Conservation (phyloP, 768 basidiomycete genomes). For the Lactifluus rugatus region DNA sequence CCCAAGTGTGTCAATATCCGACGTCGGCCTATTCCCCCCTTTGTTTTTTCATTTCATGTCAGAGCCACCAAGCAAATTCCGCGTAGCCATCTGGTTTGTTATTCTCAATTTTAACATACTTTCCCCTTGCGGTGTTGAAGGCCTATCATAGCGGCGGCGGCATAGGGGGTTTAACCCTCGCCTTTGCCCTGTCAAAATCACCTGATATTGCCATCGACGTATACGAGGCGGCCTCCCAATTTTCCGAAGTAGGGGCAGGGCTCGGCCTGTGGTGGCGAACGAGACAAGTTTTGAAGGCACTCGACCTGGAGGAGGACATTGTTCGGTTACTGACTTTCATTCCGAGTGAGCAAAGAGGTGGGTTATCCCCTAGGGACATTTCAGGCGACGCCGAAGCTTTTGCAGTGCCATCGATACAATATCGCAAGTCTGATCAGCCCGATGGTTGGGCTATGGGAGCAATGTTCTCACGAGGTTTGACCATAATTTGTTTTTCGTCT, state of each 20-base stretch:
- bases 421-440: constrained; percentile 52
- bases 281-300: constrained; percentile 22
- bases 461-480: constrained; percentile 47
- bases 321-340: constrained; percentile 19
- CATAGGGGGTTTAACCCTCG: constrained; percentile 25
- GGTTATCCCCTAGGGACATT: not conserved
- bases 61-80: not conserved
- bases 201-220: constrained; percentile 26
- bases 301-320: constrained; percentile 25
- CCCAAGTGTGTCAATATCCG: not conserved
- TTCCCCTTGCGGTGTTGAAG: not conserved
- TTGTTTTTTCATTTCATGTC: not conserved
- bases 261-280: constrained; percentile 31
- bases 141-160: constrained; percentile 22
- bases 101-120: constrained; percentile 16
- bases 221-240: constrained; percentile 27
- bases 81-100: constrained; percentile 38
- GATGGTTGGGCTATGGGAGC: constrained; percentile 45
- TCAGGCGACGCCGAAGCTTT: not conserved
- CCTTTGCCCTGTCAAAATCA: constrained; percentile 24
- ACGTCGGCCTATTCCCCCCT: not conserved
- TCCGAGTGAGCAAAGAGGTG: constrained; percentile 19
- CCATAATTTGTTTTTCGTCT: not conserved
- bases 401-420: constrained; percentile 43
- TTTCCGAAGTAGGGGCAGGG: constrained; percentile 27